These are phyloP conservation scores for Aspergillus homomorphus DNA, from an alignment of 495 filamentous ascomycete genomes.

Conservation along the genomic window DNA sequence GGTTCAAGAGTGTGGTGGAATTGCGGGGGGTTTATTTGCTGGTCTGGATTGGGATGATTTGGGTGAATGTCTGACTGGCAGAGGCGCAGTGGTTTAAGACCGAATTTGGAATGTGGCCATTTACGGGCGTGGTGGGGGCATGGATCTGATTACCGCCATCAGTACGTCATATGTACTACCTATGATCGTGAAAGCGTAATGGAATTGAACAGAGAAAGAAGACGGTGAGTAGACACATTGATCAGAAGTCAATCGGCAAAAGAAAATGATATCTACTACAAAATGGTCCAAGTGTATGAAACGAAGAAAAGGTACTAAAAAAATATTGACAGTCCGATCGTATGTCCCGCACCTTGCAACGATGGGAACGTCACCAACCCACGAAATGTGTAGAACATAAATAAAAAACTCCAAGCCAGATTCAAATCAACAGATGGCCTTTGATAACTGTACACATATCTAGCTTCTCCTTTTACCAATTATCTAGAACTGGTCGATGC, in stretches of 20 bases:
- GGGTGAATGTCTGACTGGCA: too few species aligned
- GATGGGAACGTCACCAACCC: too few species aligned
- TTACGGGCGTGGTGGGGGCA: too few species aligned
- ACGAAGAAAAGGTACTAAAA: conserved; percentile 25
- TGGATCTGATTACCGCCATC: too few species aligned
- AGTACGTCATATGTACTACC: too few species aligned
- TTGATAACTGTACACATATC: conserved; percentile 19
- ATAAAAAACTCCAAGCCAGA: conserved; percentile 23
- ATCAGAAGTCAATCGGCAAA: conserved; percentile 19
- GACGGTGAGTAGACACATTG: conserved; percentile 33
- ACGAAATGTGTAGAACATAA: conserved; percentile 6
- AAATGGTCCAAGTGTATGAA: conserved; percentile 30
- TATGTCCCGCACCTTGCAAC: not conserved
- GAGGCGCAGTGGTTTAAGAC: too few species aligned
- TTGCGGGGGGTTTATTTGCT: too few species aligned
- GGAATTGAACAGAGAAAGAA: conserved; percentile 31
- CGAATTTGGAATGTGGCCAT: too few species aligned
- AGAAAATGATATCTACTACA: conserved; percentile 40
- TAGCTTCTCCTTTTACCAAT: not conserved
- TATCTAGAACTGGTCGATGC: conserved; percentile 51
- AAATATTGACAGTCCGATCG: conserved; percentile 23
- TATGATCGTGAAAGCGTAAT: conserved; percentile 20
- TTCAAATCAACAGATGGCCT: conserved; percentile 15
- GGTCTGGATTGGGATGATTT: too few species aligned
- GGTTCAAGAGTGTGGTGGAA: too few species aligned